Evolutionary conservation across 2,329 filamentous ascomycete species (phyloP).

Genomic region (Colletotrichum salicis): DNA sequence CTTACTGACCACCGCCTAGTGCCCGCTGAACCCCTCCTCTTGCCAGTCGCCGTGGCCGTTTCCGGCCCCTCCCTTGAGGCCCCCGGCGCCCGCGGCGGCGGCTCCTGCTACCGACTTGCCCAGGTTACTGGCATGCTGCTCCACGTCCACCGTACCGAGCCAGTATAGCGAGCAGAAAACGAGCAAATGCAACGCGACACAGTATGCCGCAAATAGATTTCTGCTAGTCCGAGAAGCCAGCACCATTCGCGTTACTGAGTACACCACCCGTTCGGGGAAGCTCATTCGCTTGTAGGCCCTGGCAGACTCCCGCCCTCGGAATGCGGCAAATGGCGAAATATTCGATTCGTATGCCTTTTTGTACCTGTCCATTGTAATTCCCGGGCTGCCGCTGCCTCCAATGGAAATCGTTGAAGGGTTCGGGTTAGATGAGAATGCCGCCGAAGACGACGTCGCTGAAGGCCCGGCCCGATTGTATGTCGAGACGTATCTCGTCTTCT

Average conservation of each 20-base stretch:
- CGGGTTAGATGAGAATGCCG: conserved; percentile 75
- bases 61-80: conserved; percentile 40
- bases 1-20: conserved; percentile 39
- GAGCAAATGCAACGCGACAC: conserved; percentile 85
- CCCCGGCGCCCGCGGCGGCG: conserved; percentile 52
- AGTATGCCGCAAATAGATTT: conserved; percentile 94
- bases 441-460: conserved; percentile 69
- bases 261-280: conserved; percentile 87
- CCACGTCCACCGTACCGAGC: conserved; percentile 76
- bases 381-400: conserved; percentile 66
- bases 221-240: conserved; percentile 89
- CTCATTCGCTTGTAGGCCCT: conserved; percentile 94
- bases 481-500: conserved; percentile 96
- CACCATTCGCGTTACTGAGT: conserved; percentile 90
- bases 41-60: conserved; percentile 68
- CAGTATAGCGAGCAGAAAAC: conserved; percentile 90
- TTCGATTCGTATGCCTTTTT: conserved; percentile 93
- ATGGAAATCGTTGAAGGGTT: conserved; percentile 78
- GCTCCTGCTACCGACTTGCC: conserved; percentile 59
- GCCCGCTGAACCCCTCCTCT: conserved; percentile 67
- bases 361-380: conserved; percentile 83
- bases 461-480: conserved; percentile 83
- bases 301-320: conserved; percentile 91
- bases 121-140: conserved; percentile 68
- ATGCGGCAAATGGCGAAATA: conserved; percentile 94